Conservation (phyloP, 768 basidiomycete genomes). For the Galerina sulciceps region DNA sequence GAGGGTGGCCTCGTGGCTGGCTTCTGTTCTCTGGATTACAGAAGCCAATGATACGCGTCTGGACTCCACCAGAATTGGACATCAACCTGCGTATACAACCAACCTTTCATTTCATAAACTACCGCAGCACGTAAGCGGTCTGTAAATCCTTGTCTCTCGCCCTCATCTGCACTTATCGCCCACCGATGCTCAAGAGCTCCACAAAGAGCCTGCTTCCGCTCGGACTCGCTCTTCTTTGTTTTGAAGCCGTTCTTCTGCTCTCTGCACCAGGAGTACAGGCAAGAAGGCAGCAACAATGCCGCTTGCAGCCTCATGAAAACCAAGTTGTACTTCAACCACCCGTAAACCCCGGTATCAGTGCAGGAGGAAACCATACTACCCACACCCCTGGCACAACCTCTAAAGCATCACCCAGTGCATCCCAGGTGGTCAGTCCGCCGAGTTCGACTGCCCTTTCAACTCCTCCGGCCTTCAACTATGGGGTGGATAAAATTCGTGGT, state of each 20-base stretch:
- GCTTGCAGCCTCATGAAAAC: constrained; percentile 17
- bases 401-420: constrained; percentile 7
- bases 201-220: constrained; percentile 7
- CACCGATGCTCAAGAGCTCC: constrained; percentile 1
- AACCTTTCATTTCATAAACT: constrained; percentile 4
- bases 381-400: constrained; percentile 1
- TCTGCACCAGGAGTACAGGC: constrained; percentile 12
- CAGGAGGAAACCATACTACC: not conserved
- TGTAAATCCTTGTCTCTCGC: not conserved
- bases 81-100: not conserved
- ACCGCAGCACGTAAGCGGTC: not conserved
- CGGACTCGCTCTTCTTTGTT: constrained; percentile 16
- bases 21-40: too few species aligned
- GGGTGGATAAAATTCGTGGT: constrained; percentile 28
- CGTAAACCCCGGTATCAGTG: constrained; percentile 12
- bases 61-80: constrained; percentile 7
- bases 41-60: not conserved
- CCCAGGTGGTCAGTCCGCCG: constrained; percentile 3
- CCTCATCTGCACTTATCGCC: not conserved
- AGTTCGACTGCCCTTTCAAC: constrained; percentile 8
- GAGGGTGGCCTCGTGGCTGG: constrained; percentile 6
- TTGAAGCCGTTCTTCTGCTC: constrained; percentile 14
- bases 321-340: constrained; percentile 18
- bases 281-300: constrained; percentile 24
- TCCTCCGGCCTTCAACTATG: constrained; percentile 26